These are phyloP conservation scores for Hortiboletus flavorubellus DNA, from an alignment of 768 basidiomycete species.

Conservation along the genomic window DNA sequence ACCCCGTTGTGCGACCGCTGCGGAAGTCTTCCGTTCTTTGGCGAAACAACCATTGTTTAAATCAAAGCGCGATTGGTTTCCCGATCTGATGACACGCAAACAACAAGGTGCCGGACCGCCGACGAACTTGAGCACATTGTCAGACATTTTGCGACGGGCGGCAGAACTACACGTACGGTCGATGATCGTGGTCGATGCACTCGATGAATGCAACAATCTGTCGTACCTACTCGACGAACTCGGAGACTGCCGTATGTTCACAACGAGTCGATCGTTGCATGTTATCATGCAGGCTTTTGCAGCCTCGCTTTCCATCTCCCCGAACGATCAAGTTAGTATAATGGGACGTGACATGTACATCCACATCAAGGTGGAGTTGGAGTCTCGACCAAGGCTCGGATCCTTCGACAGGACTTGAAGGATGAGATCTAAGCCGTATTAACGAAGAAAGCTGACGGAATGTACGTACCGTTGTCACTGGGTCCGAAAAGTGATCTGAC, in stretches of 20 bases:
- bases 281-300: neutral
- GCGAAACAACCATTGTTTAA: neutral
- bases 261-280: neutral
- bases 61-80: constrained; percentile 1
- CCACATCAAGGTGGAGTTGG: no score
- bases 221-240: neutral
- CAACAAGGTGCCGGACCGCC: neutral
- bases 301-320: neutral
- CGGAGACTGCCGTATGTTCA: constrained; percentile 1
- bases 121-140: neutral
- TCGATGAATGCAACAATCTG: constrained; percentile 10
- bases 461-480: neutral
- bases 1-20: neutral
- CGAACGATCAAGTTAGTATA: neutral
- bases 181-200: constrained; percentile 9
- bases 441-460: neutral
- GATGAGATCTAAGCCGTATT: neutral
- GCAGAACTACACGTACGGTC: neutral
- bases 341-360: no score
- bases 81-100: constrained; percentile 1
- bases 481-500: no score
- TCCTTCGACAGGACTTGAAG: neutral
- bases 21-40: constrained; percentile 1
- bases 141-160: neutral
- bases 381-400: neutral